A percentile compares a stretch with the other conserved stretches of the same genome.
phyloP scores from a whole-genome alignment of 106 monocot genomes.

The Ottelia alismoides region DNA sequence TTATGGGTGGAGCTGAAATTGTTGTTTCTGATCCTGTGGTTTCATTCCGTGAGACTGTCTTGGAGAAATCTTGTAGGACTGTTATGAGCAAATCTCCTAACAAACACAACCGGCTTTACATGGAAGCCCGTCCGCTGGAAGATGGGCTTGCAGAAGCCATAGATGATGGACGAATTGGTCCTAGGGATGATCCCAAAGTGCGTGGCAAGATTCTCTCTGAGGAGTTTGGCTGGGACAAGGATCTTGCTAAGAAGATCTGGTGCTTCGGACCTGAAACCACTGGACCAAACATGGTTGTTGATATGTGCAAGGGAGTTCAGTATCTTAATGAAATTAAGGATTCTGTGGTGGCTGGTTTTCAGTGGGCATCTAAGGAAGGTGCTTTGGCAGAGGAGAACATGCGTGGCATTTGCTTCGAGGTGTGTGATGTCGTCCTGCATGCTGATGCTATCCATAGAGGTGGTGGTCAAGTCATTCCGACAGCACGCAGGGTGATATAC shows the following conservation, averaged over 20 bases:
- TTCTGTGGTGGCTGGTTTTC: constrained; percentile 38
- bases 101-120: constrained; percentile 39
- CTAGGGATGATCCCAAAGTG: constrained; percentile 31
- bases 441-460: constrained; percentile 40
- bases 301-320: constrained; percentile 48
- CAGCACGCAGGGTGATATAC: constrained; percentile 27
- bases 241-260: constrained; percentile 47
- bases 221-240: constrained; percentile 44
- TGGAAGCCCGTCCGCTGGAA: constrained; percentile 36
- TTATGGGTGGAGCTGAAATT: constrained; percentile 43
- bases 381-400: constrained; percentile 35
- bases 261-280: constrained; percentile 47
- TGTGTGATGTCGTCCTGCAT: constrained; percentile 34
- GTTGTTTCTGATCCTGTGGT: constrained; percentile 27
- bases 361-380: constrained; percentile 40
- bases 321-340: constrained; percentile 49
- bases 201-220: constrained; percentile 29
- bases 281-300: constrained; percentile 42
- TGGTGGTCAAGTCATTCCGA: constrained; percentile 34
- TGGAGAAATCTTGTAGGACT: constrained; percentile 28
- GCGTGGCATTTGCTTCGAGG: constrained; percentile 35
- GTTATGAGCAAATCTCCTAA: constrained; percentile 46
- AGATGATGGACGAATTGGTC: constrained; percentile 31
- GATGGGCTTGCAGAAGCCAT: constrained; percentile 35
- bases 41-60: constrained; percentile 40